Evolutionary conservation across 768 basidiomycete species (phyloP), one percentile per base, ranked within the genome.

Genomic region (Pulveroboletus sp.): DNA sequence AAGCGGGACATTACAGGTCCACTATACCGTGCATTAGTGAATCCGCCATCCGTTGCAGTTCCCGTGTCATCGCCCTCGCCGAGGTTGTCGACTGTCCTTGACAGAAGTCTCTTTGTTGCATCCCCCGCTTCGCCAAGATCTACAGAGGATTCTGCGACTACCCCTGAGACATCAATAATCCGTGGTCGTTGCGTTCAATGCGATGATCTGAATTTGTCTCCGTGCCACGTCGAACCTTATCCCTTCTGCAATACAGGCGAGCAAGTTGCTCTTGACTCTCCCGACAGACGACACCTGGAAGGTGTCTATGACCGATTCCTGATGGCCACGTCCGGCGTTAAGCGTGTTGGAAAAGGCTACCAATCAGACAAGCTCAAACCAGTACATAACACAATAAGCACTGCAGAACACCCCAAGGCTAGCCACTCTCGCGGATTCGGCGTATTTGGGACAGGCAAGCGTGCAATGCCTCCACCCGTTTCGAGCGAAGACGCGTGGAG

Each of bases 301-400:
- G 80, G 80, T 48, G 84, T 86, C 15, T 92, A 91, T 53, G 89
- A 92, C 57, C 80, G 85, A 37, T 85, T 90, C 71, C 73, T 91
- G 27, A 86, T 89, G 85, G 83, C 87, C 10, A 87, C 86, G 1
- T 79, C 83, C 2, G 85, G 85, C 26, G 88, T 92, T 36, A 89
- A 83, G 61, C 85, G 88, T 27, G 69, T 86, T 8, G 89, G 89
- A 4, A 83, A 80, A 59, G 89, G 89, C 7, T 90, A 91, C 58
- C 86, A 91, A 66, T 89, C 86, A 2, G 80, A 87, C 46, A 79
- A 78, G 54, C 47, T 69, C 46, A 76, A 72, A 21, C 74, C 80
- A 3, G 60, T 75, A 36, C 65, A 65, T 6, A 72, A 73, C 51
- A 58, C 49, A 14, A 3, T 58, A 60, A 50, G 50, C 38, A 50